Base-by-base conservation (phyloP, 106 monocot species). In the Phalaenopsis equestris region DNA sequence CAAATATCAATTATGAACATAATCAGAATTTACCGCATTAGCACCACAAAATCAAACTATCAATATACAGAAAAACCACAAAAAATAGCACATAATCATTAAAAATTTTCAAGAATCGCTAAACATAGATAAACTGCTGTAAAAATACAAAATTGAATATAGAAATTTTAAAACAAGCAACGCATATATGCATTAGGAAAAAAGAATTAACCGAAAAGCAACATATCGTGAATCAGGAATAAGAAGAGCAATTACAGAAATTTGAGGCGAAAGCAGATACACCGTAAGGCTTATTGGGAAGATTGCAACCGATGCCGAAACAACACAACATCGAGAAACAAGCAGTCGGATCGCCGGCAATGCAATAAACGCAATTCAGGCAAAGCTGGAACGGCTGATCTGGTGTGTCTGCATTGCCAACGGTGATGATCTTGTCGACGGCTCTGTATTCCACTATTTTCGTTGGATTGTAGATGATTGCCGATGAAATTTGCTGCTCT, bases 211-310 rank as follows among this genome's bases (percentile, higher is more conserved):
- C 52, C 52, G n/a, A n/a, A n/a, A 52, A 52, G 2, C 14, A 9
- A 11, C 52, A 12, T 52, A 52, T 52, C 15, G 12, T 52, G 70
- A 74, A 18, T 86, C 82, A 90, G 5, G 57, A 9, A 72, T 85
- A 91, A 43, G 83, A 42, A 65, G 83, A 79, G 85, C 95, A 95
- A 72, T 87, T 82, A 83, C 92, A 95, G 48, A 79, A 76, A 78
- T 82, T 81, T 43, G 95, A 92, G 6, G 85, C 81, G 65, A 95
- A 92, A 61, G 92, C 85, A 81, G 92, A 95, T 37, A 87, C 85
- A 37, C 90, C 95, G 81, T 83, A 92, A 41, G 90, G 95, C 86
- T 95, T 95, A 43, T 86, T 84, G 1, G 92, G 95, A 73, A 95
- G 86, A 72, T 89, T 78, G 83, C 95, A 95, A 79, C 76, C 87